Base-by-base conservation (phyloP, 257 asterid genomes). In the Capsicum chinense region DNA sequence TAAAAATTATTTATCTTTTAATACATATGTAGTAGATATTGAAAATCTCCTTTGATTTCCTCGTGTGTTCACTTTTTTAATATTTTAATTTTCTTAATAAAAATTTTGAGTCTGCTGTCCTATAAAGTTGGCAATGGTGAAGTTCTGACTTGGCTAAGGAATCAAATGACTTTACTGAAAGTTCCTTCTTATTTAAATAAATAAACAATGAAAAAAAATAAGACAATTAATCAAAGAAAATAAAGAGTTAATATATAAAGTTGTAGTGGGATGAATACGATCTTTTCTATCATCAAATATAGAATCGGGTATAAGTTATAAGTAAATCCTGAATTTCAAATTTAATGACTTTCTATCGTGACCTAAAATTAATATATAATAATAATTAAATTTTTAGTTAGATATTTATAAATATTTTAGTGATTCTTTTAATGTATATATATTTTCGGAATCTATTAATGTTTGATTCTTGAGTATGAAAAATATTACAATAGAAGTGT, bases 121-220 rank as follows among this genome's bases (percentile, higher is more conserved):
- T 59, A 17, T 59, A 59, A 12, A 0, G 82, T 68, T 85, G 78
- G 84, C 81, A 79, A 9, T n/a, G 56, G 84, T 44, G 74, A 85
- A 69, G 66, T 48, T 78, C 35, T 84, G 79, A 68, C 82, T 81
- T 79, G 78, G 82, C 85, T 44, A 80, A 80, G 66, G 86, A 80
- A 83, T 69, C 83, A 85, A 9, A 83, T 69, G 67, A 80, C 60
- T 79, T 79, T 56, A 12, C 13, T 76, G 21, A 21, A 87, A 85
- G 0, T 7, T 39, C 26, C 12, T 9, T 17, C 39, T 60, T 9
- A 14, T 80, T 9, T 9, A 6, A 60, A 9, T n/a, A 69, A 69
- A n/a, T 9, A 19, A 80, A 59, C n/a, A 50, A 21, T 21, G 13
- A 62, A 26, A 74, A 16, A 63, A 7, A 52, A 21, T 3, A 12